Conservation (phyloP, 2,329 filamentous ascomycete species). For the Pseudogymnoascus sp. region DNA sequence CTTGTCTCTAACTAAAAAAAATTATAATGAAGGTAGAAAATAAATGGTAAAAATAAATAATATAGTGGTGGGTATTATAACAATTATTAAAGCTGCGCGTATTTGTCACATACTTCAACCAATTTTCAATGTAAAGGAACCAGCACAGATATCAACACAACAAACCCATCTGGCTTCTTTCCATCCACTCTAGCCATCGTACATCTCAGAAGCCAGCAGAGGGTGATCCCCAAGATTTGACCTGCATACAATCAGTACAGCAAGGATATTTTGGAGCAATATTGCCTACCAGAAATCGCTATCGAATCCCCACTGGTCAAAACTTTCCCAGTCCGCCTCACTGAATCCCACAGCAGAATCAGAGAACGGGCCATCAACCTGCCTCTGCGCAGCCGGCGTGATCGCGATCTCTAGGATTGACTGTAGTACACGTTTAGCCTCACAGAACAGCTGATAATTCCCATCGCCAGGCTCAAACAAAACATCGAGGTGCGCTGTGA, state of each 20-base stretch:
- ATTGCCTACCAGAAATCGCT: background rate
- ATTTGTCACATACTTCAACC: too few species aligned
- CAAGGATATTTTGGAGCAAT: background rate
- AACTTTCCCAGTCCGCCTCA: background rate
- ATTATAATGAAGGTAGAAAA: too few species aligned
- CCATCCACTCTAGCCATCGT: background rate
- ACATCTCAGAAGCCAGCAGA: background rate
- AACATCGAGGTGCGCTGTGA: background rate
- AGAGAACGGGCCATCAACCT: background rate
- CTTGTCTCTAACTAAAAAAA: too few species aligned
- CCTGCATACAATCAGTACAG: background rate
- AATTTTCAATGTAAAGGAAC: too few species aligned
- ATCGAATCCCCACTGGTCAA: background rate
- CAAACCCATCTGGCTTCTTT: background rate
- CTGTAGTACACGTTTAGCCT: slow-evolving; percentile 1
- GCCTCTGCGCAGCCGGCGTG: background rate
- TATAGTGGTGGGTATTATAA: too few species aligned
- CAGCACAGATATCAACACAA: too few species aligned
- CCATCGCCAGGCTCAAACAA: background rate
- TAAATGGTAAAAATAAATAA: too few species aligned
- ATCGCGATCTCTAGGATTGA: background rate
- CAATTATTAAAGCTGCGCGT: too few species aligned
- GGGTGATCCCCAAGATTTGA: background rate
- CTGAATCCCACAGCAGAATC: background rate
- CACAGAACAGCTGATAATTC: background rate